These are phyloP conservation scores for Corynascus novoguineensis DNA, from an alignment of 495 filamentous ascomycete genomes.

Conservation along the genomic window DNA sequence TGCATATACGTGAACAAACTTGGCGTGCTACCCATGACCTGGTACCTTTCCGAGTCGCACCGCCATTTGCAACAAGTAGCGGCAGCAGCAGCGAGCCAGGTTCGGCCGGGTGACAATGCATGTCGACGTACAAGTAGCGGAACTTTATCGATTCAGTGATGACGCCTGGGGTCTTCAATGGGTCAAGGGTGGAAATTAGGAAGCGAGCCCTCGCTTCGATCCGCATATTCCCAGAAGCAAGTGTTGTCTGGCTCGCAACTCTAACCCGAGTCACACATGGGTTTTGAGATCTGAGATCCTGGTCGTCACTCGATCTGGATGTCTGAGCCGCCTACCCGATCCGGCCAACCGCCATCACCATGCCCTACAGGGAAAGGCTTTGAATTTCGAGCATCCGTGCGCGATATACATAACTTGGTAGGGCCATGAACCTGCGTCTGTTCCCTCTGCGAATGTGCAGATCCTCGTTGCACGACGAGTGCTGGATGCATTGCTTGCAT, in stretches of 20 bases:
- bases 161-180: constrained; percentile 17
- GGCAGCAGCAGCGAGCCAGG: constrained; percentile 18
- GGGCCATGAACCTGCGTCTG: constrained; percentile 20
- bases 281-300: constrained; percentile 14
- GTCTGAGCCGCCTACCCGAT: constrained; percentile 14
- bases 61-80: constrained; percentile 21
- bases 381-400: constrained; percentile 27
- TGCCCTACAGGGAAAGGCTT: constrained; percentile 20
- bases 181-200: constrained; percentile 16
- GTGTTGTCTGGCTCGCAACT: constrained; percentile 23
- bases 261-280: constrained; percentile 22
- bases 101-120: constrained; percentile 15
- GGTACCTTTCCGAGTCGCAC: constrained; percentile 9
- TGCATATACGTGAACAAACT: no score
- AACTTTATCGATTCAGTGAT: not conserved
- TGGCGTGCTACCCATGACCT: constrained; percentile 2
- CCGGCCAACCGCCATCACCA: constrained; percentile 13
- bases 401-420: no score
- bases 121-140: no score
- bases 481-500: constrained; percentile 24
- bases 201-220: constrained; percentile 30
- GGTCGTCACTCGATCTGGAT: not conserved
- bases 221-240: constrained; percentile 24
- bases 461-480: constrained; percentile 18
- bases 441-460: constrained; percentile 18